Evolutionary conservation across 495 filamentous ascomycete genomes (phyloP), one percentile per base, ranked within the genome.

Genomic region (Aspergillus sclerotioniger): DNA sequence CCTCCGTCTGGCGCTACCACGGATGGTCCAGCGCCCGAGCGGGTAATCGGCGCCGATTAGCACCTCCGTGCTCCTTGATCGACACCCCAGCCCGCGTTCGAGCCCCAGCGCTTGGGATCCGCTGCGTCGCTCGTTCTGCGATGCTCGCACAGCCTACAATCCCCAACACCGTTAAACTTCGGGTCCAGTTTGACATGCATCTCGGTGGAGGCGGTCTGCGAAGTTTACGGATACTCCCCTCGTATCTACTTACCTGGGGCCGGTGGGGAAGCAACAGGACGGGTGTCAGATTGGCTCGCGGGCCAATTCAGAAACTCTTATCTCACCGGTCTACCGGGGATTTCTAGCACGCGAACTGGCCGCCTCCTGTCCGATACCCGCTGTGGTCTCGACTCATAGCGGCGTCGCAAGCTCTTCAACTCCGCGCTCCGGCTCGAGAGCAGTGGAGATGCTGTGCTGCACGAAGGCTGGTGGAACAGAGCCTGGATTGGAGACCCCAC

Each of bases 61-160:
- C 43, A 39, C 46, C 8, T 21, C 37, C 51, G 39, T 49, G 17
- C 25, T 54, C 39, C 32, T 13, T 53, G 57, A 59, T 59, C 51
- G 32, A 48, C 57, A 28, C 21, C 43, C 12, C 29, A 50, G 41
- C 50, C 43, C 21, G 51, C 33, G 46, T 35, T 55, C 46, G 57
- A 55, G 51, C 57, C 25, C 20, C 45, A 31, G 47, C 47, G 47
- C 31, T 31, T 53, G 48, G 21, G 32, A 32, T 28, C 33, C 51
- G 29, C 28, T 54, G 51, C 33, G 31, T 17, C 29, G 17, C 33
- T 51, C 25, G 33, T 41, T 20, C 17, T 19, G 32, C 51, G 13
- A 29, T 17, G 10, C 45, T 21, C 16, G 31, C 32, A 7, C 32
- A 20, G 51, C 25, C 25, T 25, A 25, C 25, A 25, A 25, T 31